A percentile compares a stretch with the other conserved stretches of the same genome.
Conservation (phyloP, 225 moss, liverwort and hornwort genomes). For the Lunularia cruciata region DNA sequence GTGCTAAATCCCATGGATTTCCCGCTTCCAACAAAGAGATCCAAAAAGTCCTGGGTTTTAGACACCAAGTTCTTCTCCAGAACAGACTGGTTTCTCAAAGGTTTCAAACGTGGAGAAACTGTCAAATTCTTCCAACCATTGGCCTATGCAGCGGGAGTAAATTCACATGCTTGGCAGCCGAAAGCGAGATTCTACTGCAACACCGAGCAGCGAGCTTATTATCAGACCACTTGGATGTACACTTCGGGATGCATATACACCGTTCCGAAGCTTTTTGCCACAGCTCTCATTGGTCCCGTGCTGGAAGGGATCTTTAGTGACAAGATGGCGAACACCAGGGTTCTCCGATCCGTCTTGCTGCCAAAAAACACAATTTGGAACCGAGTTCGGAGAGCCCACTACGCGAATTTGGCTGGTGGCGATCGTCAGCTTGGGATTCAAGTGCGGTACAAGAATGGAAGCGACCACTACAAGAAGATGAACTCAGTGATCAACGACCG, state of each 20-base stretch:
- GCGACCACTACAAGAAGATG: slow-evolving; percentile 24
- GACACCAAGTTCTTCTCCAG: no score
- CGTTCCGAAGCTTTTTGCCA: slow-evolving; percentile 35
- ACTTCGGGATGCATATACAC: slow-evolving; percentile 39
- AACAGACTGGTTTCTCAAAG: no score
- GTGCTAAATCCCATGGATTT: slow-evolving; percentile 44
- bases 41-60: no score
- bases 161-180: slow-evolving; percentile 39
- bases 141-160: background rate
- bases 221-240: slow-evolving; percentile 35
- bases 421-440: slow-evolving; percentile 37
- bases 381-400: slow-evolving; percentile 1
- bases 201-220: slow-evolving; percentile 34
- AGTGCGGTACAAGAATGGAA: slow-evolving; percentile 36
- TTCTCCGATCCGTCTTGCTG: slow-evolving; percentile 24
- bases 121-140: no score
- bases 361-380: slow-evolving; percentile 25
- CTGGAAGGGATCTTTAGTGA: slow-evolving; percentile 28
- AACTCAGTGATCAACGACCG: slow-evolving; percentile 17
- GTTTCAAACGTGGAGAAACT: no score
- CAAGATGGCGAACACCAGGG: slow-evolving; percentile 29
- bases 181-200: slow-evolving; percentile 33
- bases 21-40: no score
- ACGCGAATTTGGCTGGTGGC: slow-evolving; percentile 6
- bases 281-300: slow-evolving; percentile 16